These are phyloP conservation scores for Jasminum sambac DNA, from an alignment of 257 asterid genomes.

Conservation along the genomic window DNA sequence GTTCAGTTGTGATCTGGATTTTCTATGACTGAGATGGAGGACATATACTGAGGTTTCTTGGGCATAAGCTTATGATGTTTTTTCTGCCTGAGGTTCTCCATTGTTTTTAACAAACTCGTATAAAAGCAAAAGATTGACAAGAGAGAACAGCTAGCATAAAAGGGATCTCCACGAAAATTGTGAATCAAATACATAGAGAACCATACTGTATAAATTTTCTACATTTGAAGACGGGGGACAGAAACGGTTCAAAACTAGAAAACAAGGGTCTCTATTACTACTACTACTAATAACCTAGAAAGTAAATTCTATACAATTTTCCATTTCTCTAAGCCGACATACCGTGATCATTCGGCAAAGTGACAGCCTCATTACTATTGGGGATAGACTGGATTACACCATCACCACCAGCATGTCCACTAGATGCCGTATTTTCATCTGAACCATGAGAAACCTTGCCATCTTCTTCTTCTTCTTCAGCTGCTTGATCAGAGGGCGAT, in stretches of 20 bases:
- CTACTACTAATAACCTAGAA: conserved; percentile 13
- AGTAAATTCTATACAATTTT: conserved; percentile 3
- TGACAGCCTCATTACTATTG: conserved; percentile 56
- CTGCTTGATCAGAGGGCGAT: conserved; percentile 33
- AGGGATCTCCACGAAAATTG: neutral
- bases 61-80: neutral
- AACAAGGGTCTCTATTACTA: neutral
- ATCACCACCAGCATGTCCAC: conserved; percentile 35
- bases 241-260: neutral
- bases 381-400: conserved; percentile 48
- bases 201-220: neutral
- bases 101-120: no score
- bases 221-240: neutral
- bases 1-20: neutral
- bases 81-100: no score
- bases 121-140: no score
- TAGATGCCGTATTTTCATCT: conserved; percentile 36
- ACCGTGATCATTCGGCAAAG: conserved; percentile 43
- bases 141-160: no score
- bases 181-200: neutral
- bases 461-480: conserved; percentile 45
- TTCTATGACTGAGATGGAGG: neutral
- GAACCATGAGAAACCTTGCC: conserved; percentile 47
- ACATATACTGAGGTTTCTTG: neutral
- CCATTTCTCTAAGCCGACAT: conserved; percentile 36